Conservation (phyloP, 768 basidiomycete species). For the Bullera alba region DNA sequence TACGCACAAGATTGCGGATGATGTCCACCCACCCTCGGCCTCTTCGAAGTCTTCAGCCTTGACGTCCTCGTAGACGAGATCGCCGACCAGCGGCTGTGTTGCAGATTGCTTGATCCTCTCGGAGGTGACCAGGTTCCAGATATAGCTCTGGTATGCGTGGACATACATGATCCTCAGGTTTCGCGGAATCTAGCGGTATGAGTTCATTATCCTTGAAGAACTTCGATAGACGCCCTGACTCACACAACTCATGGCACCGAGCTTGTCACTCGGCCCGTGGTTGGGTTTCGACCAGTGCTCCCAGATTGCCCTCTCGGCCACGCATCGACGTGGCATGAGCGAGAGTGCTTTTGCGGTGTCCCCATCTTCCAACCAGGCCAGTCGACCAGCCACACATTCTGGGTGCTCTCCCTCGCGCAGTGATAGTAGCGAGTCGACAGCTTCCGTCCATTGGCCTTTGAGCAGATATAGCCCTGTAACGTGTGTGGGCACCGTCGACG, state of each 20-base stretch:
- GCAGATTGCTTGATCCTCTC: constrained; percentile 72
- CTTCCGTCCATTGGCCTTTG: constrained; percentile 81
- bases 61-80: constrained; percentile 67
- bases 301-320: constrained; percentile 85
- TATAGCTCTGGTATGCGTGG: constrained; percentile 96
- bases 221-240: constrained; percentile 2
- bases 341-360: constrained; percentile 74
- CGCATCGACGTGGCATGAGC: constrained; percentile 80
- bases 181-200: constrained; percentile 67
- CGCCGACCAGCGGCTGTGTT: constrained; percentile 70
- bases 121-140: constrained; percentile 96
- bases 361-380: constrained; percentile 79
- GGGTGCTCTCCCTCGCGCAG: constrained; percentile 86
- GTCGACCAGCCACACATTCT: constrained; percentile 72
- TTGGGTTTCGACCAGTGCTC: constrained; percentile 77
- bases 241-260: constrained; percentile 81
- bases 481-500: constrained; percentile 91
- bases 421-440: constrained; percentile 71
- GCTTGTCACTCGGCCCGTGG: constrained; percentile 58
- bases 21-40: constrained; percentile 29
- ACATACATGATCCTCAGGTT: constrained; percentile 96
- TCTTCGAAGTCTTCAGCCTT: constrained; percentile 20
- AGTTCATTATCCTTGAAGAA: not conserved
- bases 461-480: constrained; percentile 84
- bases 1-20: too few relatives aligned